Evolutionary conservation across 2,329 filamentous ascomycete species (phyloP).

Genomic region (Ambrosiella beaveri): DNA sequence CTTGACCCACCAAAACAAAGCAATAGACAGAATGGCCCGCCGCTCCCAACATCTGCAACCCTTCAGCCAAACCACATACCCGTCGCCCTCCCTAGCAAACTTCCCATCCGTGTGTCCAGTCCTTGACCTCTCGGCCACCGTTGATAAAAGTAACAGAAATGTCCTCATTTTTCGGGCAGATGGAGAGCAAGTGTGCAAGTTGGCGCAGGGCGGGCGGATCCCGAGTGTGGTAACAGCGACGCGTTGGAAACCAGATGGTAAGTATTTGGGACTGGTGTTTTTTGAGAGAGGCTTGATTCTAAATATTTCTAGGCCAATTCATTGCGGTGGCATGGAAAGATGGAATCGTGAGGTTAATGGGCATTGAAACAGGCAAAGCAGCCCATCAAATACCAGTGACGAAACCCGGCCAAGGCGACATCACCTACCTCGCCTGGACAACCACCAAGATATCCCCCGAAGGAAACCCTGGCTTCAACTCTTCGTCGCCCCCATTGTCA

Average conservation of each 20-base stretch:
- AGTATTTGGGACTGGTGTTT: conserved; percentile 15
- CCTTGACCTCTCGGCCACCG: conserved; percentile 64
- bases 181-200: conserved; percentile 46
- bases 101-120: conserved; percentile 64
- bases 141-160: conserved; percentile 47
- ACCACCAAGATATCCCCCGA: conserved; percentile 7
- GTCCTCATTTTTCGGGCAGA: conserved; percentile 65
- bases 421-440: conserved; percentile 9
- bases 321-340: conserved; percentile 75
- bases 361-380: conserved; percentile 64
- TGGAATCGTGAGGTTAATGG: conserved; percentile 58
- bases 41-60: conserved; percentile 18
- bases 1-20: too few relatives aligned
- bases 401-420: conserved; percentile 14
- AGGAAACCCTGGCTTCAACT: background rate
- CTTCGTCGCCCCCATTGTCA: too few relatives aligned
- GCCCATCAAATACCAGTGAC: conserved; percentile 51
- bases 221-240: conserved; percentile 28
- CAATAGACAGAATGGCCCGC: background rate
- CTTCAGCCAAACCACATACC: conserved; percentile 40
- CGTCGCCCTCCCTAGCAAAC: conserved; percentile 34
- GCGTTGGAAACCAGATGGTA: conserved; percentile 53
- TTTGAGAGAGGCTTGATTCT: background rate
- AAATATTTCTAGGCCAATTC: conserved; percentile 36
- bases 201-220: conserved; percentile 27